Conservation (phyloP, 371 early-diverging fungal genomes). For the Mortierella sp. region DNA sequence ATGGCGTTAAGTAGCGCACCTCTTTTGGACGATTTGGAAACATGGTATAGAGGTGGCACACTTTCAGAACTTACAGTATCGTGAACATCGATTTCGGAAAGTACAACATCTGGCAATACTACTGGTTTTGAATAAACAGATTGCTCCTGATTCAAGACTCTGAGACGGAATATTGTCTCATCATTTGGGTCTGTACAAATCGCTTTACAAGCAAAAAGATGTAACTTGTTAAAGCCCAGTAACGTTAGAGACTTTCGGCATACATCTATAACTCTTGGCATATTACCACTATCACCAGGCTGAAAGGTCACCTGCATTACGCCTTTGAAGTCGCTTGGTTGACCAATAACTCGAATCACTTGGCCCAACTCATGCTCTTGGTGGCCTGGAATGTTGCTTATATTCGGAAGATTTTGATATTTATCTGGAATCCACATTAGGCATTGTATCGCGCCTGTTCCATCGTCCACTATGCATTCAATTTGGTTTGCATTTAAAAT, state of each 20-base stretch:
- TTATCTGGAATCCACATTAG: constrained; percentile 48
- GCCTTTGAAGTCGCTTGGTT: constrained; percentile 12
- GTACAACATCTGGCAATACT: constrained; percentile 17
- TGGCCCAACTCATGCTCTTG: constrained; percentile 16
- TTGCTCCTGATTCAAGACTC: constrained; percentile 29
- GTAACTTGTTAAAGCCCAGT: neutral
- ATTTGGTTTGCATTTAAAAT: neutral
- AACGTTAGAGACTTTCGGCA: too few relatives aligned
- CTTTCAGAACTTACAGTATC: constrained; percentile 10
- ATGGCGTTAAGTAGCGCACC: too few relatives aligned
- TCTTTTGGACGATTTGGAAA: too few relatives aligned
- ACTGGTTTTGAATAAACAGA: constrained; percentile 27
- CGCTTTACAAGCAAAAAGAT: constrained; percentile 1
- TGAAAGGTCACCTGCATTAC: constrained; percentile 24
- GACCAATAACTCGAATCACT: constrained; percentile 18
- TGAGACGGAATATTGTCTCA: constrained; percentile 40
- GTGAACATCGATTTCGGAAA: neutral
- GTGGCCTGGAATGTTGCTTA: constrained; percentile 1
- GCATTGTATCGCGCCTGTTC: constrained; percentile 30
- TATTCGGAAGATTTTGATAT: constrained; percentile 14
- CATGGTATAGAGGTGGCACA: neutral
- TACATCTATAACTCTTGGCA: too few relatives aligned
- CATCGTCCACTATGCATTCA: constrained; percentile 32
- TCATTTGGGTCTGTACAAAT: constrained; percentile 34
- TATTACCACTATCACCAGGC: constrained; percentile 29